Evolutionary conservation across 345 rosid species (phyloP).

Genomic region (Turnera subulata): DNA sequence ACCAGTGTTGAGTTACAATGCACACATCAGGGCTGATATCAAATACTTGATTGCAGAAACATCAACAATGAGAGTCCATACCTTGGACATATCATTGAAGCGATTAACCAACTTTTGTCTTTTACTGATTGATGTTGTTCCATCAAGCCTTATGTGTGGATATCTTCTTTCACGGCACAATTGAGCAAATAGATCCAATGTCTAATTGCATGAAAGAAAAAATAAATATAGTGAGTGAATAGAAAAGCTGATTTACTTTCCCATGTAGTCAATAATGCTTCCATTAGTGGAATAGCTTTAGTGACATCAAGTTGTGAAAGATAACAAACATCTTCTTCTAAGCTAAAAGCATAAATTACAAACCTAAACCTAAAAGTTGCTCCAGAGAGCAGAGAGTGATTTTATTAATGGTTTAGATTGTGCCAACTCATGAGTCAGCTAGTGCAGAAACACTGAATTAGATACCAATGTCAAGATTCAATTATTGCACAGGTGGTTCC

Average conservation of each 20-base stretch:
- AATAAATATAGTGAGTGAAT: conserved; percentile 4
- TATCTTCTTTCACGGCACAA: conserved; percentile 96
- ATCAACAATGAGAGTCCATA: conserved; percentile 10
- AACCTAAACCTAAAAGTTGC: background rate
- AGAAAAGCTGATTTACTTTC: background rate
- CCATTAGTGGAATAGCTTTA: background rate
- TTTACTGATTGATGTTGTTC: conserved; percentile 91
- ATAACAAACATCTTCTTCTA: background rate
- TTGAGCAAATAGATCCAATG: conserved; percentile 95
- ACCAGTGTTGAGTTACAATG: conserved; percentile 22
- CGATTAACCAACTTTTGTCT: conserved; percentile 89
- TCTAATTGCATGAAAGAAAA: conserved; percentile 44
- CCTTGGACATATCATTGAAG: conserved; percentile 86
- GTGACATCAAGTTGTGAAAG: conserved; percentile 2
- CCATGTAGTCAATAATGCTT: too few species aligned
- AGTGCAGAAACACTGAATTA: too few species aligned
- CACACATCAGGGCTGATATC: background rate
- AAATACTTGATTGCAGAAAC: background rate
- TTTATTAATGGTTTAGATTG: too few species aligned
- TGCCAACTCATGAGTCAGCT: too few species aligned
- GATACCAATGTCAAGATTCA: background rate
- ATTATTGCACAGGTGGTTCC: background rate
- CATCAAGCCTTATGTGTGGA: conserved; percentile 90
- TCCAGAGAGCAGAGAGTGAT: background rate
- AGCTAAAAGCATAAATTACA: background rate